Base-by-base conservation (phyloP, 805 yeast genomes). In the Myxozyma geophila region DNA sequence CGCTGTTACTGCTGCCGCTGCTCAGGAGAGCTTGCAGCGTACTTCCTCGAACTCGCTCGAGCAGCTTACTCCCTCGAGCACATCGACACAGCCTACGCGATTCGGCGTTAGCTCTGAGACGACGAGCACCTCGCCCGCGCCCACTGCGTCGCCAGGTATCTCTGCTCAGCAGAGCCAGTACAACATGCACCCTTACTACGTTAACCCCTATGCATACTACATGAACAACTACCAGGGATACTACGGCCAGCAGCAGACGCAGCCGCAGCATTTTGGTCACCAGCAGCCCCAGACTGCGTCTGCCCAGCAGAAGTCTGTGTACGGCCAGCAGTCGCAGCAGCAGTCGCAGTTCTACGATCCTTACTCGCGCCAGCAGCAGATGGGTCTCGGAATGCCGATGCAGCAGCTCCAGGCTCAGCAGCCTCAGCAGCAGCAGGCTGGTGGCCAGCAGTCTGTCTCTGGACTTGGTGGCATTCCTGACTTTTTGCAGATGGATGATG, bases 171-270 rank as follows among this genome's bases (percentile, higher is more conserved):
- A 54, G 55, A 63, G 58, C 57, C 67, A 65, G 48, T 68, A 68
- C 57, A 49, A 52, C 52, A 54, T 67, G 17, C 71, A 68, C 64
- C 71, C 71, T 8, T 68, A 67, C 67, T 68, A 67, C 58, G 28
- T 68, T 58, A 53, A 44, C 43, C 71, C 71, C 48, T 54, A 68
- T 15, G 69, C 69, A 21, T 67, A 68, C 63, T 68, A 68, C 67
- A 65, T 68, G 67, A 64, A 66, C 59, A 66, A 64, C 59, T 68
- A 48, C 53, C 69, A 54, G 12, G 70, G 69, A 12, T 68, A 68
- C 56, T 68, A 68, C 46, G 66, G 63, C 12, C 67, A 64, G 40
- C 70, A 64, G 50, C 70, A 62, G 60, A 48, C 57, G 8, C 70
- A 63, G 62, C 64, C 62, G 39, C 68, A 64, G 56, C 57, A 59